phyloP scores from a whole-genome alignment of 495 filamentous ascomycete species.

The Daldinia childiae region DNA sequence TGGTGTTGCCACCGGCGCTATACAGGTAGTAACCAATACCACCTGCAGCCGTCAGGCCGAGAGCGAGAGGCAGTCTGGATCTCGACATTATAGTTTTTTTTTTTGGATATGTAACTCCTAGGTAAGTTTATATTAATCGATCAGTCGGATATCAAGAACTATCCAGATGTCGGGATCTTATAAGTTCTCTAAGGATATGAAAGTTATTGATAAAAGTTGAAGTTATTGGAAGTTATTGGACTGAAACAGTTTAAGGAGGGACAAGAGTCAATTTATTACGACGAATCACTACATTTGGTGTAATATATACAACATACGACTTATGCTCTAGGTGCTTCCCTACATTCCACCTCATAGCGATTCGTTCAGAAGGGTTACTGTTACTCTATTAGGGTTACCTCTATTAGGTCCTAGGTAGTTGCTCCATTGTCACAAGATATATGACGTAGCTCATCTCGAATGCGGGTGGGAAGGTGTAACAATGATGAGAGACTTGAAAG shows the following conservation, averaged over 20 bases:
- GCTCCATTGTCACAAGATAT: constrained; percentile 37
- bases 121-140: constrained; percentile 9
- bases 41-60: constrained; percentile 71
- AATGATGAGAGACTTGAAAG: constrained; percentile 20
- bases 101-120: constrained; percentile 24
- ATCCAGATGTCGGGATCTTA: constrained; percentile 1
- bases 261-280: constrained; percentile 24
- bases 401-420: constrained; percentile 7
- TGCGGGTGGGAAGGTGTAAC: constrained; percentile 25
- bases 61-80: constrained; percentile 62
- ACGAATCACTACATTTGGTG: constrained; percentile 18
- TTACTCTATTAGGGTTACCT: constrained; percentile 23
- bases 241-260: constrained; percentile 4
- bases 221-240: constrained; percentile 33
- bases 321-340: constrained; percentile 21
- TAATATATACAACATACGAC: constrained; percentile 28
- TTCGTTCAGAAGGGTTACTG: constrained; percentile 27
- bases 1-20: constrained; percentile 81
- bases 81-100: constrained; percentile 57
- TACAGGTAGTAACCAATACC: constrained; percentile 92
- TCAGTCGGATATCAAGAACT: constrained; percentile 4
- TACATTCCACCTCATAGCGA: constrained; percentile 11
- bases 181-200: background rate
- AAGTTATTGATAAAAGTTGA: constrained; percentile 10
- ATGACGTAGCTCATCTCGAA: constrained; percentile 37